Base-by-base conservation (phyloP, 1,284 basidiomycete species). In the Polyporus tsugae region DNA sequence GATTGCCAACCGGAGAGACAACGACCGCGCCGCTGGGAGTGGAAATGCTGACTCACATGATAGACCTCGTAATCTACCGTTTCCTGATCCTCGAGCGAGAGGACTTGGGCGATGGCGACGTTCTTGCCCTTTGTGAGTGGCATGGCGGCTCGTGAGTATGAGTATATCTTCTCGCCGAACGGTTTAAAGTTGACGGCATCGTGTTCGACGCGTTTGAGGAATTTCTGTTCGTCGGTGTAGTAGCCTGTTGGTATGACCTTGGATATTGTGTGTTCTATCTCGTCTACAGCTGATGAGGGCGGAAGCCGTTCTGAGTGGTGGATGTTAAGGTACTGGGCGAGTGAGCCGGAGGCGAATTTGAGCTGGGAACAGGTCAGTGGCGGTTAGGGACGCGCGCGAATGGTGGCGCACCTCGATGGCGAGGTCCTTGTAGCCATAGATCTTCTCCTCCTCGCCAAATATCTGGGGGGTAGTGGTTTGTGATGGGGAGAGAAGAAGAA, bases 391-490 rank as follows among this genome's bases (percentile, higher is more conserved):
- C 65, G 59, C 60, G 41, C 7, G 58, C 36, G 63, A n/a, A 39
- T 13, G 25, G 52, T 82, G 91, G 74, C 77, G 67, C 66, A 97
- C 95, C 79, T 97, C 89, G 74, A 98, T 91, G 41, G 86, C 80
- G 65, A 98, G 83, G 75, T 91, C 91, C 70, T 89, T 86, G 82
- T 98, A 99, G 2, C 97, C 97, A 79, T 97, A 99, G 74, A 99
- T 93, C 80, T 92, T 97, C 83, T 99, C 96, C 66, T 97, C 94
- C 76, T 98, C 95, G 63, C 97, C 97, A 78, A 93, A 99, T 79
- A 98, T 96, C 87, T 94, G 66, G 52, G 49, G 6, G 6, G 3
- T 38, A 29, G 1, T 35, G 46, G 61, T 38, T 25, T 57, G 60
- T 6, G 49, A 60, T 22, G 38, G 15, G 42, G 19, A 44, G 7